Conservation (phyloP, 176 grass and related monocot species). For the Musa beccarii region DNA sequence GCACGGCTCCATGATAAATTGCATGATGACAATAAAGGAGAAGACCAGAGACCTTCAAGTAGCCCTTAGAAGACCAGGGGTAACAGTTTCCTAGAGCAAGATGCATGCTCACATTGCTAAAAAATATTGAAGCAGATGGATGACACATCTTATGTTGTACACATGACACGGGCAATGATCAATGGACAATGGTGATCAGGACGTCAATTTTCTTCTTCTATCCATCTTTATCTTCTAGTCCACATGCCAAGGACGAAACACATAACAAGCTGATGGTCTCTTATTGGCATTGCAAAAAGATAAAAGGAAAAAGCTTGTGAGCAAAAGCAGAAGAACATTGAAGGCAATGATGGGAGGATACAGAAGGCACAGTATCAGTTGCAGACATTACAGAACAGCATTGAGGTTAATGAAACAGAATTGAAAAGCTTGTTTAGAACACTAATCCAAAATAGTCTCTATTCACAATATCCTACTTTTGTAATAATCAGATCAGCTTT, state of each 20-base stretch:
- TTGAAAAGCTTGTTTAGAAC: slow-evolving; percentile 14
- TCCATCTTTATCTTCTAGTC: slow-evolving; percentile 10
- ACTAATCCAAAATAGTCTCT: slow-evolving; percentile 1
- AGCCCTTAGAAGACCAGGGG: slow-evolving; percentile 1
- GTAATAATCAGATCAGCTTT: not conserved
- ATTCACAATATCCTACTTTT: slow-evolving; percentile 5
- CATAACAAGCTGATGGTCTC: not conserved
- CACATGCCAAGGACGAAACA: not conserved
- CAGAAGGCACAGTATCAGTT: not conserved
- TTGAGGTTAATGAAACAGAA: slow-evolving; percentile 1
- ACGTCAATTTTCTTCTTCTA: not conserved
- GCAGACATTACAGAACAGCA: not conserved
- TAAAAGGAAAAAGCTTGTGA: not conserved
- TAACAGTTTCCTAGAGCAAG: not conserved
- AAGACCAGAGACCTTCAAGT: not conserved
- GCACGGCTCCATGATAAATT: not conserved
- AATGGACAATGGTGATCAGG: not conserved
- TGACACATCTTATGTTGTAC: not conserved
- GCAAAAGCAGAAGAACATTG: not conserved
- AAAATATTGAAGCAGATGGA: slow-evolving; percentile 2
- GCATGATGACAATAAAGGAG: not conserved
- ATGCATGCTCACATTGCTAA: not conserved
- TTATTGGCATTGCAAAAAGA: not conserved
- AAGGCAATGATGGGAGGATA: not conserved
- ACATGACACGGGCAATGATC: not conserved